Evolutionary conservation across 2,329 filamentous ascomycete genomes (phyloP).

Genomic region (Fulvia fulva): DNA sequence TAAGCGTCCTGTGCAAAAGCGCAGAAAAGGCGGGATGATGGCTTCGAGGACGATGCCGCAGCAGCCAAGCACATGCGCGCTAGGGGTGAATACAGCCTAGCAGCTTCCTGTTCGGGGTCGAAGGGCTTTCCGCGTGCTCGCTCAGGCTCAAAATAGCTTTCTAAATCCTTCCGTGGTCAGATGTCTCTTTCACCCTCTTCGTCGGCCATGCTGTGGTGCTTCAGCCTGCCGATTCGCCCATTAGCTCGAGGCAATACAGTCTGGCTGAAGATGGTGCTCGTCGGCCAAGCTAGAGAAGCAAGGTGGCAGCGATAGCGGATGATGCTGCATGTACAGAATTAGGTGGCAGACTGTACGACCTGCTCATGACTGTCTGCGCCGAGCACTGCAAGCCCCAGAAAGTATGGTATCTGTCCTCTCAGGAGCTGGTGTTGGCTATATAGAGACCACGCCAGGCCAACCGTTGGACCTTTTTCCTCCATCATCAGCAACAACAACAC

Average conservation of each 20-base stretch:
- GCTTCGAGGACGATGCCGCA: background rate
- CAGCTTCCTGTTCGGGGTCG: no score
- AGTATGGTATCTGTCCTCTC: background rate
- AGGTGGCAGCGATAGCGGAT: slow-evolving; percentile 10
- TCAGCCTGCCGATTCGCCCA: slow-evolving; percentile 2
- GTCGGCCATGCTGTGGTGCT: background rate
- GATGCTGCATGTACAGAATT: slow-evolving; percentile 20
- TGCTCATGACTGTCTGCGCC: slow-evolving; percentile 2
- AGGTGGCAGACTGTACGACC: slow-evolving; percentile 2
- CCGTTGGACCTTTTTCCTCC: slow-evolving; percentile 5
- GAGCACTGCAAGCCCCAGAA: background rate
- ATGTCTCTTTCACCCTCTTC: background rate
- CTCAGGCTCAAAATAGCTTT: background rate
- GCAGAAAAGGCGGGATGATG: background rate
- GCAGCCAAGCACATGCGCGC: background rate
- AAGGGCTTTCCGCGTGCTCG: background rate
- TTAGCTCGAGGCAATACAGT: slow-evolving; percentile 12
- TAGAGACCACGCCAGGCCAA: slow-evolving; percentile 9
- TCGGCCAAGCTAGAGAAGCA: background rate
- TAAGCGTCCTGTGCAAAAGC: background rate
- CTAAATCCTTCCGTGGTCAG: background rate
- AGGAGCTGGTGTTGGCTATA: slow-evolving; percentile 13
- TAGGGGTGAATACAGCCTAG: no score
- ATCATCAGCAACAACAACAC: slow-evolving; percentile 13
- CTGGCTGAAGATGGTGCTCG: background rate